phyloP scores from a whole-genome alignment of 2,329 filamentous ascomycete species.

The Colletotrichum paranaense region DNA sequence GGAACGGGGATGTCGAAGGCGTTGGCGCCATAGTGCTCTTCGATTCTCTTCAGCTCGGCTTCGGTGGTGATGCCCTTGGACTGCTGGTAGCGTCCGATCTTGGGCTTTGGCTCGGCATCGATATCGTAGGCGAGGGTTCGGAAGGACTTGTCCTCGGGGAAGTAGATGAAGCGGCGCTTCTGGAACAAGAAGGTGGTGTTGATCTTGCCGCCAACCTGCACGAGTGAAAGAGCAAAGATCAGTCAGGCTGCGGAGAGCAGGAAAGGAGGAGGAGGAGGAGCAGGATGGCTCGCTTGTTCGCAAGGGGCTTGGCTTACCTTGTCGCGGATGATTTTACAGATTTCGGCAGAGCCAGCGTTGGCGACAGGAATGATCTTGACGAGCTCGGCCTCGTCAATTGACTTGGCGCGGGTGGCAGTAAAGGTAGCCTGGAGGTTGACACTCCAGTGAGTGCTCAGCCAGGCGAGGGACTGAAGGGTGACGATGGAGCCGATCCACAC shows the following conservation, averaged over 20 bases:
- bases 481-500: conserved; percentile 92
- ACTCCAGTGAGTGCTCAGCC: conserved; percentile 98
- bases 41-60: conserved; percentile 81
- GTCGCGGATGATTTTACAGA: conserved; percentile 84
- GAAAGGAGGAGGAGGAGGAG: background rate
- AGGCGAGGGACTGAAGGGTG: conserved; percentile 87
- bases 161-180: conserved; percentile 94
- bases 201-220: conserved; percentile 75
- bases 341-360: conserved; percentile 90
- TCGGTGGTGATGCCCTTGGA: conserved; percentile 79
- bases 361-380: conserved; percentile 93
- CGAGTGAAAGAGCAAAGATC: background rate
- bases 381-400: conserved; percentile 78
- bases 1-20: conserved; percentile 98
- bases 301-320: conserved; percentile 48
- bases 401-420: conserved; percentile 78
- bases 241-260: background rate
- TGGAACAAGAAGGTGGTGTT: conserved; percentile 95
- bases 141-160: conserved; percentile 78
- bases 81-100: conserved; percentile 81
- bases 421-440: conserved; percentile 87
- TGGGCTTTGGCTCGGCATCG: conserved; percentile 86
- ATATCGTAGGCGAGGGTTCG: conserved; percentile 84
- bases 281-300: background rate
- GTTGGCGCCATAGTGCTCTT: conserved; percentile 95